These are phyloP conservation scores for Oryza meridionalis DNA, from an alignment of 176 grass and related monocot genomes.

Conservation along the genomic window DNA sequence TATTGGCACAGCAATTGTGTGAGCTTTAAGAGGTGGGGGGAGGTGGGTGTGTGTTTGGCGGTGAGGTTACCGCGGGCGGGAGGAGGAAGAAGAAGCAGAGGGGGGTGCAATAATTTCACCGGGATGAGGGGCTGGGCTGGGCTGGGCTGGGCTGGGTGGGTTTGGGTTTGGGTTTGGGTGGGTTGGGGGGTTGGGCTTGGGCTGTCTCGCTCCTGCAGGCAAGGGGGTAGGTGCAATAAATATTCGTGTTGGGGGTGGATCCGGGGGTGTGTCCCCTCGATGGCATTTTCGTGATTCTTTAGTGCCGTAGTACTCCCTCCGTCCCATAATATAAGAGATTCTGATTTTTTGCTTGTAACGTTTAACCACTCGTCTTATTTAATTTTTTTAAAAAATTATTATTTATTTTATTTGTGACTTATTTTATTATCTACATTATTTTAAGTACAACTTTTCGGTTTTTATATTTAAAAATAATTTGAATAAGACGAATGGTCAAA, in stretches of 20 bases:
- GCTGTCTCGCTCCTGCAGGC: constrained; percentile 49
- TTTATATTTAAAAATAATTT: no score
- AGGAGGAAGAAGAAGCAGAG: no score
- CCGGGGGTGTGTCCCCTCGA: neutral
- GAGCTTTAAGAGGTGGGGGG: neutral
- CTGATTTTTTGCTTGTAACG: no score
- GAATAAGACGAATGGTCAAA: no score
- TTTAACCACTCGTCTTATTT: no score
- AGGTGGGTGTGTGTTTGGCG: neutral
- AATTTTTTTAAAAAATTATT: no score
- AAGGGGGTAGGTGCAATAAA: constrained; percentile 45
- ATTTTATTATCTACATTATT: no score
- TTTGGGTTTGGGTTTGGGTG: no score
- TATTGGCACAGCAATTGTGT: neutral
- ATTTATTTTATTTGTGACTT: no score
- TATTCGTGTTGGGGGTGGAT: constrained; percentile 49
- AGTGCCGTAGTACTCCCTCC: neutral
- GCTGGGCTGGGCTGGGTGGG: neutral
- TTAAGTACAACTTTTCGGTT: no score
- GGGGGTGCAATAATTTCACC: constrained; percentile 30
- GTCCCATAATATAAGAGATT: no score
- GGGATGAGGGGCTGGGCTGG: neutral
- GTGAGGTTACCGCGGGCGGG: constrained; percentile 36
- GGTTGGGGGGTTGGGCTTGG: neutral
- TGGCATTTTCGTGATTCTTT: constrained; percentile 8